Evolutionary conservation across 257 asterid species (phyloP), one percentile per base, ranked within the genome.

Genomic region (Fraxinus excelsior): DNA sequence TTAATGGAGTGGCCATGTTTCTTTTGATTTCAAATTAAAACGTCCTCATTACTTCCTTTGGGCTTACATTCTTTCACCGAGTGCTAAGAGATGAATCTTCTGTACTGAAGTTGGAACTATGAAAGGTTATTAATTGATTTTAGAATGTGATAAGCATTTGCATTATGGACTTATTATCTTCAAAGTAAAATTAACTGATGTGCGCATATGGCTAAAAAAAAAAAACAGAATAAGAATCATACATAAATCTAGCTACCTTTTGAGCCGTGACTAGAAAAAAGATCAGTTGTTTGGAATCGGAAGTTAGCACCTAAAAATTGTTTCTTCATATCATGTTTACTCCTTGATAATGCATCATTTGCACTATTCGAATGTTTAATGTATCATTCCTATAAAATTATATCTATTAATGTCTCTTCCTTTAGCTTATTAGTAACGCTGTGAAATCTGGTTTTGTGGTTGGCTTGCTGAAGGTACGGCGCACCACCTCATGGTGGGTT

Each of bases 401-500:
- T 10, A 51, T 0, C 1, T 51, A 19, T 18, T 19, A 11, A 56
- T 1, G 51, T 42, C 18, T 12, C 49, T 40, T 40, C 16, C 49
- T 10, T 40, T 56, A n/a, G 3, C 0, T 7, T 19, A 21, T 0
- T 10, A n/a, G 32, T 12, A 4, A 25, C 0, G 18, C 5, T 10
- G 18, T 23, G 32, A 25, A 66, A 40, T 75, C 12, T 75, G 65
- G 67, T 67, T 28, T 26, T 18, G 34, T 56, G 34, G 6, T 60
- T 62, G 35, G 77, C 16, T 3, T 79, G 56, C 38, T 67, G 28
- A 69, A 89, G 93, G 78, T 89, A 84, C 56, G 91, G 88, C n/a
- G 87, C 90, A 19, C 88, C 93, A 0, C 91, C 83, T 23, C 93
- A 89, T 58, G 93, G 91, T 74, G 90, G 93, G 18, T 89, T 87